Conservation (phyloP, 768 basidiomycete genomes). For the Obba rivulosa region DNA sequence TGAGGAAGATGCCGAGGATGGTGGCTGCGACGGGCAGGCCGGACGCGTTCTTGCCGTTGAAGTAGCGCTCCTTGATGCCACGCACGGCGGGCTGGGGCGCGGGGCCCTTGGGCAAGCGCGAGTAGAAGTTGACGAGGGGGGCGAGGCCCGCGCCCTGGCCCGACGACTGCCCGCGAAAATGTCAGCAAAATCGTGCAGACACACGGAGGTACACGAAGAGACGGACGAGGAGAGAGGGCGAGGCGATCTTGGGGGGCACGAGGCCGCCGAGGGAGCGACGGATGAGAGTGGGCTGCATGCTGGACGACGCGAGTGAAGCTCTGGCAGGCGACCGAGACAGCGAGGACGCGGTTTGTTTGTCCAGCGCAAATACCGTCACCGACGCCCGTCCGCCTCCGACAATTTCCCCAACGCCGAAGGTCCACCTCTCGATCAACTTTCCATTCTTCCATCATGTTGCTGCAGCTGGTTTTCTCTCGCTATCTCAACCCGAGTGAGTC, state of each 20-base stretch:
- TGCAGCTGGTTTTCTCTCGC: no score
- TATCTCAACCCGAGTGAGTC: no score
- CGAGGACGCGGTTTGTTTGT: no score
- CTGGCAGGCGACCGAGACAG: no score
- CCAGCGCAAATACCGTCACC: no score
- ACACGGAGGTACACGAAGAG: no score
- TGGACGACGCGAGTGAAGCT: conserved; percentile 13
- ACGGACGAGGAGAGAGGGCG: conserved; percentile 81
- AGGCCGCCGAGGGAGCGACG: conserved; percentile 81
- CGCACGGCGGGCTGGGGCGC: conserved; percentile 49
- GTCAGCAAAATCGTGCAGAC: not conserved
- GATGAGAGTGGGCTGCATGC: conserved; percentile 79
- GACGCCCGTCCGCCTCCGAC: no score
- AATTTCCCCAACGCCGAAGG: no score
- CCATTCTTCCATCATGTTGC: no score
- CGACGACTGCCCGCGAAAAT: conserved; percentile 50
- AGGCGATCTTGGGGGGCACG: conserved; percentile 93
- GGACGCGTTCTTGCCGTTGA: conserved; percentile 83
- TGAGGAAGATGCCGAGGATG: conserved; percentile 61
- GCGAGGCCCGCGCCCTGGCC: conserved; percentile 77
- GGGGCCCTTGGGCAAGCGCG: conserved; percentile 89
- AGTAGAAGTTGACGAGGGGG: conserved; percentile 92
- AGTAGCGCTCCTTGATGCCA: conserved; percentile 78
- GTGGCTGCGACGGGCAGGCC: conserved; percentile 59
- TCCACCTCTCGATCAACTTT: no score